A percentile compares a stretch with the other conserved stretches of the same genome.
Evolutionary conservation across 805 yeast genomes (phyloP).

Genomic region (Tanozyma kutaoensis): DNA sequence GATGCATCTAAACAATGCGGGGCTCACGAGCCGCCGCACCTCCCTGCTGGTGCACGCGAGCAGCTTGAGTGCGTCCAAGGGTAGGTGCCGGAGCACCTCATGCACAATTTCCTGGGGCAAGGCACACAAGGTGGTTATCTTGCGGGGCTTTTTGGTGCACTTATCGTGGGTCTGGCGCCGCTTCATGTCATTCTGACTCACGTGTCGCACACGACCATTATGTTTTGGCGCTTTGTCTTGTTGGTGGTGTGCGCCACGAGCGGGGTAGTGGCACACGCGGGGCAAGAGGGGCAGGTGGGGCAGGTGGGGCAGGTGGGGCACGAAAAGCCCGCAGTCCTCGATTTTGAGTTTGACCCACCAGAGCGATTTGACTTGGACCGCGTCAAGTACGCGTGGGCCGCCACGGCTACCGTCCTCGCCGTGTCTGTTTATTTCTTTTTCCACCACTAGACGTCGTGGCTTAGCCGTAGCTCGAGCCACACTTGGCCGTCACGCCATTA

Average conservation of each 20-base stretch:
- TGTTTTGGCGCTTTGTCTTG: background rate
- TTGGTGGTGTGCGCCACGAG: background rate
- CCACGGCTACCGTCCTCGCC: constrained; percentile 1
- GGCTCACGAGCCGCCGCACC: constrained; percentile 8
- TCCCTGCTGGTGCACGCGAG: constrained; percentile 4
- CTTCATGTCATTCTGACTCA: background rate
- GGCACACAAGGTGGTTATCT: no score
- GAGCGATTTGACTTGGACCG: constrained; percentile 5
- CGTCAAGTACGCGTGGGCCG: constrained; percentile 3
- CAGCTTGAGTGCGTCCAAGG: background rate
- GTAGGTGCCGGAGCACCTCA: background rate
- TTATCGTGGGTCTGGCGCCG: background rate
- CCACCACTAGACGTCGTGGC: no score
- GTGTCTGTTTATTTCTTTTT: no score
- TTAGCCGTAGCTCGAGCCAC: no score
- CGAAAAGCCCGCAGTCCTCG: background rate
- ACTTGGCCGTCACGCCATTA: no score
- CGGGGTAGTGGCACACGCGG: no score
- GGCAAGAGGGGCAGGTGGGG: no score
- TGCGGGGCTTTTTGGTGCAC: background rate
- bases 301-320: background rate
- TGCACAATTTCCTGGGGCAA: no score
- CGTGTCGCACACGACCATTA: background rate
- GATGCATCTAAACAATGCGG: constrained; percentile 10
- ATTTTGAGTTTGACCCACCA: constrained; percentile 5